phyloP scores from a whole-genome alignment of 2,329 filamentous ascomycete species.

The Penicillium sp. region DNA sequence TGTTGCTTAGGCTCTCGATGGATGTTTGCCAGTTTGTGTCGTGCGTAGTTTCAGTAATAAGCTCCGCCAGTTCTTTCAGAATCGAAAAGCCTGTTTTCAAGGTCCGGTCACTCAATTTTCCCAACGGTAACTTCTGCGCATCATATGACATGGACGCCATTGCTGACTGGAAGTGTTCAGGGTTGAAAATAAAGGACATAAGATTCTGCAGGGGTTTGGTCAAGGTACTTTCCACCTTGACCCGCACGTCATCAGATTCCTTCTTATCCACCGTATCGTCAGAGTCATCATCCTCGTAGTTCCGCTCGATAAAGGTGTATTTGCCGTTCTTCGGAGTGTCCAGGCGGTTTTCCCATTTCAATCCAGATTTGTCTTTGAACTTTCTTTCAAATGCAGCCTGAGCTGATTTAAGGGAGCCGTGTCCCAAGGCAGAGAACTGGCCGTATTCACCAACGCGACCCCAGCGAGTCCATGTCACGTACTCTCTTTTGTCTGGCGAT shows the following conservation, averaged over 20 bases:
- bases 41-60: conserved; percentile 55
- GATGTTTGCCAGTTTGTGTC: conserved; percentile 33
- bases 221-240: conserved; percentile 57
- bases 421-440: conserved; percentile 44
- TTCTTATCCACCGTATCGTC: conserved; percentile 41
- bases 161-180: conserved; percentile 64
- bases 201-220: conserved; percentile 62
- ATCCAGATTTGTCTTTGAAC: conserved; percentile 58
- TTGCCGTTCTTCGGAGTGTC: conserved; percentile 54
- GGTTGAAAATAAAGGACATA: conserved; percentile 82
- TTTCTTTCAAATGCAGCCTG: conserved; percentile 52
- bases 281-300: conserved; percentile 67
- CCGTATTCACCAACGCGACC: conserved; percentile 67
- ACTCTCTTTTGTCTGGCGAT: conserved; percentile 32
- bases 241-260: conserved; percentile 32
- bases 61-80: conserved; percentile 70
- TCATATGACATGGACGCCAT: conserved; percentile 48
- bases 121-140: conserved; percentile 71
- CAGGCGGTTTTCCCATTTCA: conserved; percentile 51
- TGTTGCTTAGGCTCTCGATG: conserved; percentile 67
- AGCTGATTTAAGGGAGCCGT: conserved; percentile 41
- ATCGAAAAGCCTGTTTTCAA: conserved; percentile 73
- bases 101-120: conserved; percentile 78
- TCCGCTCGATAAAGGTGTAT: conserved; percentile 78
- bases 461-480: conserved; percentile 73